A percentile compares a stretch with the other conserved stretches of the same genome.
Conservation (phyloP, 202 grass and related monocot species). For the Cymbopogon flexuosus region DNA sequence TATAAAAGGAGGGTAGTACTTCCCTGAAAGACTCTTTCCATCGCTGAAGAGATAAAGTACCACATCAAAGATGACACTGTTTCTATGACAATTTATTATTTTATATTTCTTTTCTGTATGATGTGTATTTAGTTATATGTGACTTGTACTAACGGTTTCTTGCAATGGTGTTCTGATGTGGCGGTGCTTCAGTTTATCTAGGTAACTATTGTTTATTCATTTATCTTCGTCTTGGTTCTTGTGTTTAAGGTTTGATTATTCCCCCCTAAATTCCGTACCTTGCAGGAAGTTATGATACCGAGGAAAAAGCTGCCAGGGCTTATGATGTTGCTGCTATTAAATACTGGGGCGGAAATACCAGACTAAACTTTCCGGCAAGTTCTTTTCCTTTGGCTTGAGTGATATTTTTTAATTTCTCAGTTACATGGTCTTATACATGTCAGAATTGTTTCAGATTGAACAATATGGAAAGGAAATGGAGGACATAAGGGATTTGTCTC, state of each 20-base stretch:
- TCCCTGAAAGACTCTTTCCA: background rate
- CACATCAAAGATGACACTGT: background rate
- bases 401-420: background rate
- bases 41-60: background rate
- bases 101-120: background rate
- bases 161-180: constrained; percentile 37
- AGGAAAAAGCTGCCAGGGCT: constrained; percentile 79
- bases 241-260: constrained; percentile 11
- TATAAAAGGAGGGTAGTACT: background rate
- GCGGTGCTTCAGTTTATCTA: constrained; percentile 81
- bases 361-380: constrained; percentile 64
- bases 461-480: constrained; percentile 65
- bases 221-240: background rate
- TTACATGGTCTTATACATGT: constrained; percentile 17
- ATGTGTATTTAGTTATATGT: constrained; percentile 14
- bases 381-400: constrained; percentile 14
- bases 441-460: constrained; percentile 40
- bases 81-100: background rate
- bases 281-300: constrained; percentile 78
- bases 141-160: constrained; percentile 45
- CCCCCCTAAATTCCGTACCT: constrained; percentile 24
- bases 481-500: constrained; percentile 55
- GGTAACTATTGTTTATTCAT: constrained; percentile 44
- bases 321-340: constrained; percentile 91
- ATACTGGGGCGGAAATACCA: constrained; percentile 63